phyloP scores from a whole-genome alignment of 1,284 basidiomycete species.

The Coriolopsis trogii region DNA sequence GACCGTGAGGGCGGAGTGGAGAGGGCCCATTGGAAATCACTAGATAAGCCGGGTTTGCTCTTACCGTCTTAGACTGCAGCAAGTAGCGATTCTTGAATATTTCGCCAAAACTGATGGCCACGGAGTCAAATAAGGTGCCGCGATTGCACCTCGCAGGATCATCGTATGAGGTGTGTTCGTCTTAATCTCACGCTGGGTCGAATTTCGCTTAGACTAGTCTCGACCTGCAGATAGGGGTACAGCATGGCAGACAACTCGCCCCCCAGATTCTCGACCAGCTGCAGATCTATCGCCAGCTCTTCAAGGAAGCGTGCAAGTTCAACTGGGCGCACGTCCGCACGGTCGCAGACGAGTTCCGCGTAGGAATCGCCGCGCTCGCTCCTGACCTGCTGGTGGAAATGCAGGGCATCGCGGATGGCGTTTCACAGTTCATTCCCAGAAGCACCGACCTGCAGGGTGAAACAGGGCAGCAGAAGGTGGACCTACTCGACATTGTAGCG shows the following conservation, averaged over 20 bases:
- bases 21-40: no score
- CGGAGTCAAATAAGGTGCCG: conserved; percentile 3
- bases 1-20: conserved; percentile 10
- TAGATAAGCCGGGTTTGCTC: no score
- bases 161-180: conserved; percentile 4
- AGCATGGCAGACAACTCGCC: conserved; percentile 34
- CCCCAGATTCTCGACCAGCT: conserved; percentile 36
- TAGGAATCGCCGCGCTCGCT: conserved; percentile 29
- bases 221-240: conserved; percentile 33
- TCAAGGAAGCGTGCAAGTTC: conserved; percentile 34
- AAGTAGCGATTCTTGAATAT: neutral
- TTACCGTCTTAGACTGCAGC: no score
- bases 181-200: no score
- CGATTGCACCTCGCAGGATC: conserved; percentile 5
- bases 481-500: conserved; percentile 37
- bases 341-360: conserved; percentile 31
- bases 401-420: conserved; percentile 37
- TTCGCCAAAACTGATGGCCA: neutral
- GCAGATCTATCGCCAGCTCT: conserved; percentile 35
- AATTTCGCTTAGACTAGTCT: neutral
- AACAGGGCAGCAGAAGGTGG: conserved; percentile 12
- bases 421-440: conserved; percentile 14
- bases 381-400: conserved; percentile 39
- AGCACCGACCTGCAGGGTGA: neutral
- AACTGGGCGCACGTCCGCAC: conserved; percentile 35